These are phyloP conservation scores for Diaporthe destruens DNA, from an alignment of 2,329 filamentous ascomycete species.

Conservation along the genomic window DNA sequence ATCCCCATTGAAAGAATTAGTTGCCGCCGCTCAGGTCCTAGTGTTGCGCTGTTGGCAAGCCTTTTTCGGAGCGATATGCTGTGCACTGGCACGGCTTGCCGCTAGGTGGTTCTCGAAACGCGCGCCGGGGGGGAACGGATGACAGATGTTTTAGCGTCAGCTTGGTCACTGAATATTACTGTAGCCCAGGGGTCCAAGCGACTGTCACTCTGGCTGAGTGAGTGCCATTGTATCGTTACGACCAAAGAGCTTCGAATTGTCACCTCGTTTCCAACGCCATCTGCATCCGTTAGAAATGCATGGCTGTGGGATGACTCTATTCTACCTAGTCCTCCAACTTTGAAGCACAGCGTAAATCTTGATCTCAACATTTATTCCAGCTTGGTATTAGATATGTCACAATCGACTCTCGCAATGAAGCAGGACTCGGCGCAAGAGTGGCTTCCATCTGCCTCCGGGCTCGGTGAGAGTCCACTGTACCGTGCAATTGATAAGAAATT, in stretches of 20 bases:
- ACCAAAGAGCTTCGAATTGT: not conserved
- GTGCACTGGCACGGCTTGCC: conserved; percentile 14
- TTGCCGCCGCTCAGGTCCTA: not conserved
- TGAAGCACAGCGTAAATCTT: too few species aligned
- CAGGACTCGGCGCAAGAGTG: conserved; percentile 46
- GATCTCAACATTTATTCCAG: not conserved
- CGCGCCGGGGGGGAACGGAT: conserved; percentile 22
- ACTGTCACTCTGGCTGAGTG: not conserved
- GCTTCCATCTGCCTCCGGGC: conserved; percentile 44
- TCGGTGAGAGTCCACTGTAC: conserved; percentile 47
- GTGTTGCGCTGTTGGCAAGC: not conserved
- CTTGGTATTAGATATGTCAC: not conserved
- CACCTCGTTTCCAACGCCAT: not conserved
- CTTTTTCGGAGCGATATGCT: too few species aligned
- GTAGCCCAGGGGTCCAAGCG: not conserved
- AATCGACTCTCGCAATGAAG: conserved; percentile 40
- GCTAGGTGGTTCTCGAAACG: conserved; percentile 27
- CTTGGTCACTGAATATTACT: conserved; percentile 8
- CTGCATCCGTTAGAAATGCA: too few species aligned
- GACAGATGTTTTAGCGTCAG: conserved; percentile 26
- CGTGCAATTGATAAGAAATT: conserved; percentile 45
- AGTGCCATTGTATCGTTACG: not conserved
- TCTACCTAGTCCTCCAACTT: too few species aligned
- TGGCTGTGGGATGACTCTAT: not conserved
- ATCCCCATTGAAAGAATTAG: not conserved